These are phyloP conservation scores for Solanum chacoense DNA, from an alignment of 305 asterid genomes.

Conservation along the genomic window DNA sequence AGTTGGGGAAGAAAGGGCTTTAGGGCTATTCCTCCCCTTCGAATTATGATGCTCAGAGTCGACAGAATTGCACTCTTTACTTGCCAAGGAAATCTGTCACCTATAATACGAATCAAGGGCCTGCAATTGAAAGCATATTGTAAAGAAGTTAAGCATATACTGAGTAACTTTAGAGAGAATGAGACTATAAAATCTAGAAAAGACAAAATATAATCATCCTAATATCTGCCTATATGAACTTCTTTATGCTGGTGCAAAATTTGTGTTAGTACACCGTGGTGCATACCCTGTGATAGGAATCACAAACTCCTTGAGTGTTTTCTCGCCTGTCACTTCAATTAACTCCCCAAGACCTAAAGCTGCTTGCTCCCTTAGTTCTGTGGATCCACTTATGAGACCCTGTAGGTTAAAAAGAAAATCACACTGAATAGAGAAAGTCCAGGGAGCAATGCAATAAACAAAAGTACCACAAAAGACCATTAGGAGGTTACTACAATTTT, in stretches of 20 bases:
- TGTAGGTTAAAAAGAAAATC: constrained; percentile 18
- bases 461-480: not conserved
- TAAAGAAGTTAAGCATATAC: not conserved
- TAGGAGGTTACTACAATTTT: not conserved
- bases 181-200: not conserved
- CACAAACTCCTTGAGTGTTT: constrained; percentile 80
- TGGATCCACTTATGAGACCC: constrained; percentile 96
- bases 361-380: constrained; percentile 94
- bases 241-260: not conserved
- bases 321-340: constrained; percentile 86
- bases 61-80: constrained; percentile 96
- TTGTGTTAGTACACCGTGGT: not conserved
- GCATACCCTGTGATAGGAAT: constrained; percentile 96
- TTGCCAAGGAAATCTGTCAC: constrained; percentile 99
- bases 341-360: constrained; percentile 97
- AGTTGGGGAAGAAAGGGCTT: constrained; percentile 99
- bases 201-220: not conserved
- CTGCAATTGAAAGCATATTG: constrained; percentile 32
- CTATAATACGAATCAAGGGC: constrained; percentile 93
- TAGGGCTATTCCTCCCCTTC: constrained; percentile 82
- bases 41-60: constrained; percentile 81
- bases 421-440: not conserved
- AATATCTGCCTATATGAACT: not conserved
- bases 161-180: not conserved
- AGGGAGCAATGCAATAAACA: not conserved